A percentile compares a stretch with the other conserved stretches of the same genome.
These are phyloP conservation scores for Akanthomyces muscarius DNA, from an alignment of 2,329 filamentous ascomycete species.

Conservation along the genomic window DNA sequence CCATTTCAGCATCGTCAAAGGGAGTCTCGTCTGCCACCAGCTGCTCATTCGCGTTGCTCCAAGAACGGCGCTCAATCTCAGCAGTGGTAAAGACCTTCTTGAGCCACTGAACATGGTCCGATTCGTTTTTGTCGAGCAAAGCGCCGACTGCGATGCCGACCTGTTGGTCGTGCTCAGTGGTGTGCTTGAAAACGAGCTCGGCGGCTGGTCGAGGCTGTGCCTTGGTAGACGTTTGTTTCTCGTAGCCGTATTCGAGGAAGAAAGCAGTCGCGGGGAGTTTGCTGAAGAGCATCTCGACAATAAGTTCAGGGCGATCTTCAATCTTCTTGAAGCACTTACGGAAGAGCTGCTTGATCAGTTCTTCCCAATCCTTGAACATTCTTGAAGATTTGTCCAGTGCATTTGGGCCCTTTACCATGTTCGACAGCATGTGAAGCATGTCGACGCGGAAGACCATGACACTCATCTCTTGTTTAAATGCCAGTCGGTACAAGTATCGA, in stretches of 20 bases:
- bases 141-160: constrained; percentile 76
- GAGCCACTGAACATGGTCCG: constrained; percentile 75
- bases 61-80: constrained; percentile 68
- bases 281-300: constrained; percentile 91
- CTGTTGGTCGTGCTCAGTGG: constrained; percentile 64
- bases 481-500: constrained; percentile 88
- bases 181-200: constrained; percentile 76
- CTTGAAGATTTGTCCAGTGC: constrained; percentile 62
- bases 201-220: constrained; percentile 65
- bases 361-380: constrained; percentile 86
- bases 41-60: constrained; percentile 68
- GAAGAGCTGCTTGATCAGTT: constrained; percentile 79
- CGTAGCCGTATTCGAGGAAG: constrained; percentile 87
- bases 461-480: constrained; percentile 90
- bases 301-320: constrained; percentile 75
- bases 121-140: constrained; percentile 74
- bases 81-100: constrained; percentile 66
- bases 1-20: constrained; percentile 31
- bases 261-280: constrained; percentile 80
- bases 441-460: constrained; percentile 88
- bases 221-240: constrained; percentile 69
- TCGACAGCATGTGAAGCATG: constrained; percentile 81
- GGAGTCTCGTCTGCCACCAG: constrained; percentile 39
- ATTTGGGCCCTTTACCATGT: constrained; percentile 85
- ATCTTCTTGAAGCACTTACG: constrained; percentile 79